Conservation (phyloP, 1,284 basidiomycete genomes). For the Coniferiporia sulphurascens region DNA sequence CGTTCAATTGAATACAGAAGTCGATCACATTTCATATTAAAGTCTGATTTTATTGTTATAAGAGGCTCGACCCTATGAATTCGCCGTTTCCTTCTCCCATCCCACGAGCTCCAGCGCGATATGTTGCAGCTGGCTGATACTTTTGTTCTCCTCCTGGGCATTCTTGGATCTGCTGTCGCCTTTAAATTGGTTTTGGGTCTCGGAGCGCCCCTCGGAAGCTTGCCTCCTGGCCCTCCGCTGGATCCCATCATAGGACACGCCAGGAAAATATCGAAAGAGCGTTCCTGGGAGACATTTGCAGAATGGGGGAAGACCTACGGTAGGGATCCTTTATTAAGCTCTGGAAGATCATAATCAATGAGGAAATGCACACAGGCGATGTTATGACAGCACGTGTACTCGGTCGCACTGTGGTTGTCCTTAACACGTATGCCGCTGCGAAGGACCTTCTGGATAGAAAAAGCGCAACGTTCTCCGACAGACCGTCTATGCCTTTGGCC, state of each 20-base stretch:
- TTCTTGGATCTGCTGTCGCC: background rate
- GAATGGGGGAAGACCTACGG: conserved; percentile 21
- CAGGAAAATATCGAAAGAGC: background rate
- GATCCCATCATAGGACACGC: conserved; percentile 7
- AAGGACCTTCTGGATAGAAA: conserved; percentile 32
- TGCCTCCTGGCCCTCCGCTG: conserved; percentile 4
- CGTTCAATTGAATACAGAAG: too few relatives aligned
- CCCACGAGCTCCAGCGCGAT: background rate
- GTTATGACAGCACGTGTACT: conserved; percentile 24
- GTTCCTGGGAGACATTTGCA: conserved; percentile 20
- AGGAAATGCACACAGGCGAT: conserved; percentile 16
- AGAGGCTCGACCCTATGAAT: too few relatives aligned
- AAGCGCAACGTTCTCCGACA: conserved; percentile 28
- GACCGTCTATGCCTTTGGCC: conserved; percentile 19
- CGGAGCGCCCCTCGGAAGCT: background rate
- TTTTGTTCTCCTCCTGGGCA: background rate
- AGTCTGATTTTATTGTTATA: too few relatives aligned
- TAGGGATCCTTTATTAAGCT: background rate
- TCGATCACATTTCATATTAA: too few relatives aligned
- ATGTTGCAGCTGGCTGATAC: background rate
- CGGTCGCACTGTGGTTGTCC: conserved; percentile 27
- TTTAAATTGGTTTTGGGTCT: background rate
- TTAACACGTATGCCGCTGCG: conserved; percentile 28
- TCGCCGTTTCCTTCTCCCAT: background rate
- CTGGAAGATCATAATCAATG: background rate